Conservation (phyloP, 2,329 filamentous ascomycete genomes). For the Ampelomyces quisqualis region DNA sequence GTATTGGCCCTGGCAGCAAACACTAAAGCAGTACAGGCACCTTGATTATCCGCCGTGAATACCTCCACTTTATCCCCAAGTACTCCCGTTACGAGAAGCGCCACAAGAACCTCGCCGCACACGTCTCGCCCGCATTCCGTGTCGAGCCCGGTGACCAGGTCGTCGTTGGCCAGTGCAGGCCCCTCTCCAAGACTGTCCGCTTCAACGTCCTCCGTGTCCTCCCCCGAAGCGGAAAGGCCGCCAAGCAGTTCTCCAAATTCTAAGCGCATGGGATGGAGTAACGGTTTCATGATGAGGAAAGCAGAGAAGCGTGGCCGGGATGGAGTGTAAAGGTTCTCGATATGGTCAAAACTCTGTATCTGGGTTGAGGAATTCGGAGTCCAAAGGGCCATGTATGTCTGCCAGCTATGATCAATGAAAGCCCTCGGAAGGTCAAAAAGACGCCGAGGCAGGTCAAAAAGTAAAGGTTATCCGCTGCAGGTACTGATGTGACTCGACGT, state of each 20-base stretch:
- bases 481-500: conserved; percentile 5
- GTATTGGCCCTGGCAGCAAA: conserved; percentile 12
- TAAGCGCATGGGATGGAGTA: conserved; percentile 56
- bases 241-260: conserved; percentile 99
- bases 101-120: conserved; percentile 99
- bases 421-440: conserved; percentile 40
- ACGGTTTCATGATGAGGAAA: conserved; percentile 31
- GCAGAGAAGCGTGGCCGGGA: conserved; percentile 26
- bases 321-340: conserved; percentile 36
- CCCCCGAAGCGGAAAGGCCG: conserved; percentile 92
- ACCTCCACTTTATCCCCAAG: conserved; percentile 99
- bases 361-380: conserved; percentile 45
- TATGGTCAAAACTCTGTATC: conserved; percentile 43
- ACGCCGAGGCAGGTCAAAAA: conserved; percentile 43
- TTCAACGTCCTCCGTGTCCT: conserved; percentile 99
- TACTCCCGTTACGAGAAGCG: conserved; percentile 99
- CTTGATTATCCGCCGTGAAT: conserved; percentile 98
- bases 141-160: conserved; percentile 99
- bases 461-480: conserved; percentile 15
- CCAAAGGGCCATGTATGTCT: conserved; percentile 45
- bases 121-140: conserved; percentile 99
- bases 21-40: conserved; percentile 53
- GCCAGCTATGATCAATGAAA: conserved; percentile 46
- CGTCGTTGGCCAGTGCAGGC: conserved; percentile 98
- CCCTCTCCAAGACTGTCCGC: conserved; percentile 99